phyloP scores from a whole-genome alignment of 331 rosid genomes.

The Cydonia oblonga region DNA sequence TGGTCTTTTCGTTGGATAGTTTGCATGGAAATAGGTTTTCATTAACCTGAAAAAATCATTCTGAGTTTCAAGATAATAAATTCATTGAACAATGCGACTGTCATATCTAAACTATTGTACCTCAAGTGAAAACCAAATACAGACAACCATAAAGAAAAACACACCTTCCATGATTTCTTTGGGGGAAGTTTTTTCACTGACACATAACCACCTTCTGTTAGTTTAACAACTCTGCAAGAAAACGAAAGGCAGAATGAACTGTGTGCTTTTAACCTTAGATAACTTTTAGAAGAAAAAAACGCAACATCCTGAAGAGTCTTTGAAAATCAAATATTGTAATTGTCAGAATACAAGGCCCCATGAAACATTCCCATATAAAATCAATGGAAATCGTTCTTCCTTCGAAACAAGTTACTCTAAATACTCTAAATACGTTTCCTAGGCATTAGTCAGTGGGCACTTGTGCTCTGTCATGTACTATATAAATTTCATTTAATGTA shows the following conservation, averaged over 20 bases:
- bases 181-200: slow-evolving; percentile 91
- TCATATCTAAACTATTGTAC: background rate
- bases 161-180: slow-evolving; percentile 77
- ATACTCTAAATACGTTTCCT: background rate
- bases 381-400: slow-evolving; percentile 5
- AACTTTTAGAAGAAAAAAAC: background rate
- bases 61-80: slow-evolving; percentile 13
- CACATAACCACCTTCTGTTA: slow-evolving; percentile 61
- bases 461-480: background rate
- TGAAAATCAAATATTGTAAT: background rate
- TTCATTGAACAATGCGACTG: background rate
- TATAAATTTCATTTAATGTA: background rate
- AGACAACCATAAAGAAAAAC: slow-evolving; percentile 11
- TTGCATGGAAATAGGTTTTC: slow-evolving; percentile 84
- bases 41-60: slow-evolving; percentile 47
- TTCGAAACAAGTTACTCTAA: background rate
- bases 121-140: background rate
- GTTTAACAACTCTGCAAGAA: slow-evolving; percentile 73
- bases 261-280: slow-evolving; percentile 9
- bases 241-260: slow-evolving; percentile 17
- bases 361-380: background rate
- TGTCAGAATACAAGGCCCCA: slow-evolving; percentile 3
- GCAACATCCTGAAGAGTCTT: background rate
- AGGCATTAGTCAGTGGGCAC: background rate
- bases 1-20: slow-evolving; percentile 48